Evolutionary conservation across 768 basidiomycete species (phyloP), one percentile per base, ranked within the genome.

Genomic region (Thelephora ganbajun): DNA sequence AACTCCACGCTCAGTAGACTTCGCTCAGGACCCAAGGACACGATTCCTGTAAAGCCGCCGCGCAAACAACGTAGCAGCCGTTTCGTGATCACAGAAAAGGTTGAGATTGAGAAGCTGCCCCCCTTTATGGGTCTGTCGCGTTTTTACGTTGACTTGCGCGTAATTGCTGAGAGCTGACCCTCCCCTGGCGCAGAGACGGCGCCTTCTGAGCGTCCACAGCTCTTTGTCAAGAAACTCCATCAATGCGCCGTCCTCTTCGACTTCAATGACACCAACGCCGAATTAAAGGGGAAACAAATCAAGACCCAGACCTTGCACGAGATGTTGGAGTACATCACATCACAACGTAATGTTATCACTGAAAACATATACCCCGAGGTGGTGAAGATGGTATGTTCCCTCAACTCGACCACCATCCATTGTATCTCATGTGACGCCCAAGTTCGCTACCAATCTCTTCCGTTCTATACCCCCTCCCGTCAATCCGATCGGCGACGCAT

Each of bases 391-490:
- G 94, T 90, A 54, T 53, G 87, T 65, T 12, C 44, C 33, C 11
- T 30, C 43, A 45, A 35, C 44, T 53, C 47, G 26, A 30, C 19
- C n/a, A 23, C 34, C 35, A 34, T n/a, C 43, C 12, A 41, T 43
- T 47, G 52, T 50, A 35, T 54, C 23, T 30, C 13, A 14, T 33
- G 20, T 34, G 11, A 16, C 42, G 11, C 48, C 12, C 62, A 41
- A 98, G 94, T 99, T 98, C 72, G 85, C 89, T 44, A 82, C 84
- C 61, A 99, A 99, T 69, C 83, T 99, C 56, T 99, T 99, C 74
- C 88, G 96, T 53, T 92, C 96, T 60, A 98, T 99, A 77, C 96
- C 96, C 67, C 96, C 96, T 57, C 96, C 93, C 39, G 94, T 98
- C 50, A 99, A 99, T 59, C 96, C 96, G 5, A 87, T 81, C 11